Base-by-base conservation (phyloP, 1,284 basidiomycete genomes). In the Ustilago nuda region DNA sequence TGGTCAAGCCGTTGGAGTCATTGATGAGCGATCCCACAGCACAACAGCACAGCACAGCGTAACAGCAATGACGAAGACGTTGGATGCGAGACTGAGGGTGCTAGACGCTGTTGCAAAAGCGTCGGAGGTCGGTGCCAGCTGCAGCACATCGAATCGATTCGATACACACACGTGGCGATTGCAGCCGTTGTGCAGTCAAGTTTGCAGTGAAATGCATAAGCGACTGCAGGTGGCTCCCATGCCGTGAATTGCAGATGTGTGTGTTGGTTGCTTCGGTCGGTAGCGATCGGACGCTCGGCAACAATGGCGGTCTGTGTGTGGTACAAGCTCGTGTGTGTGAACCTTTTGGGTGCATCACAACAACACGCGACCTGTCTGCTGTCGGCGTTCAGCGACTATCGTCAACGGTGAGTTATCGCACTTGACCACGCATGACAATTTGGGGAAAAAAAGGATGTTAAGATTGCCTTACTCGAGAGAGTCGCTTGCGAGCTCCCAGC, bases 281-380 rank as follows among this genome's bases (percentile, higher is more conserved):
- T 48, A 56, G 61, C 53, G 61, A 63, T 63, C 61, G 55, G 56
- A 51, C 35, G 55, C 61, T 63, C 61, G 55, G 61, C 61, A 56
- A 63, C 46, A 23, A 19, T 30, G 30, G 36, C 43, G 8, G 48
- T 32, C 27, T 27, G 33, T 8, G 9, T 32, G 36, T 43, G 59
- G 51, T 61, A 59, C 46, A 35, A 33, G 48, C 27, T 50, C 41
- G 41, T 56, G 33, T 46, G 55, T 56, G 19, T 46, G 43, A 50
- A 48, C 46, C 30, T 58, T 33, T 48, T 48, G 48, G 32, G 9
- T 58, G 35, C 30, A 27, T 36, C 23, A 35, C 23, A 55, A 57
- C 45, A 55, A 62, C 54, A 64, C 62, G 50, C 61, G 45, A 48
- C 45, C 37, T 39, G 54, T 50, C 8, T 33, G 8, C 13, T 35